Evolutionary conservation across 2,329 filamentous ascomycete genomes (phyloP).

Genomic region (Hortaea sp.): DNA sequence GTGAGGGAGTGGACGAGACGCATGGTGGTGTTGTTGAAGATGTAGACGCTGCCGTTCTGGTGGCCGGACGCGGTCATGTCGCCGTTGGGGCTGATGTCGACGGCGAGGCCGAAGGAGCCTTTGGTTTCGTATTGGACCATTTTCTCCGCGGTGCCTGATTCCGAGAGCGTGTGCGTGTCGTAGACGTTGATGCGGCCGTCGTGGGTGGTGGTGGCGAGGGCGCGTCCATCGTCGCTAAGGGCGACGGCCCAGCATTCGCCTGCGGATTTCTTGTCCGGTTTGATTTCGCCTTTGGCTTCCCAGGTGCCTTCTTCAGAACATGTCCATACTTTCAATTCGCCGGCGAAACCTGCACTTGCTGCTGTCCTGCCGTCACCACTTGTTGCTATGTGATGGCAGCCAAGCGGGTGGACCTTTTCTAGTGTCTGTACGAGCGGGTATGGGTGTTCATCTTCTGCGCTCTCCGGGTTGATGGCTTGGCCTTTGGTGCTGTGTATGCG

Average conservation of each 20-base stretch:
- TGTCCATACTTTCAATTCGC: conserved; percentile 77
- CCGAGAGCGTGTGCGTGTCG: conserved; percentile 42
- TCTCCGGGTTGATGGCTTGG: conserved; percentile 18
- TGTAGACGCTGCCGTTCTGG: conserved; percentile 81
- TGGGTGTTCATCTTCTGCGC: conserved; percentile 38
- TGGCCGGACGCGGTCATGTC: conserved; percentile 84
- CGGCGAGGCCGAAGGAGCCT: conserved; percentile 79
- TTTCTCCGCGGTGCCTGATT: conserved; percentile 40
- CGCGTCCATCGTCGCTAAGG: conserved; percentile 72
- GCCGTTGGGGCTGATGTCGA: conserved; percentile 72
- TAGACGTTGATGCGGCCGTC: conserved; percentile 86
- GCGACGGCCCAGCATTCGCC: conserved; percentile 81
- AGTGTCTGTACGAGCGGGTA: conserved; percentile 75
- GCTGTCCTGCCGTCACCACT: conserved; percentile 59
- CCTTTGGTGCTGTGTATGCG: conserved; percentile 59
- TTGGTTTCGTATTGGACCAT: conserved; percentile 83
- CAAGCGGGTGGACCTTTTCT: conserved; percentile 69
- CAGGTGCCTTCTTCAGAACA: conserved; percentile 42
- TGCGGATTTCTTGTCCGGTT: conserved; percentile 40
- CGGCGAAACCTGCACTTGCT: conserved; percentile 79
- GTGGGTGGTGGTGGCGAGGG: conserved; percentile 76
- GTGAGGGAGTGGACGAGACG: conserved; percentile 77
- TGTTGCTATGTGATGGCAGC: conserved; percentile 80
- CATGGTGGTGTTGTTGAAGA: conserved; percentile 88
- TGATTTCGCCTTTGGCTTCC: conserved; percentile 37